phyloP scores from a whole-genome alignment of 1,284 basidiomycete species.

The Irpex sp. region DNA sequence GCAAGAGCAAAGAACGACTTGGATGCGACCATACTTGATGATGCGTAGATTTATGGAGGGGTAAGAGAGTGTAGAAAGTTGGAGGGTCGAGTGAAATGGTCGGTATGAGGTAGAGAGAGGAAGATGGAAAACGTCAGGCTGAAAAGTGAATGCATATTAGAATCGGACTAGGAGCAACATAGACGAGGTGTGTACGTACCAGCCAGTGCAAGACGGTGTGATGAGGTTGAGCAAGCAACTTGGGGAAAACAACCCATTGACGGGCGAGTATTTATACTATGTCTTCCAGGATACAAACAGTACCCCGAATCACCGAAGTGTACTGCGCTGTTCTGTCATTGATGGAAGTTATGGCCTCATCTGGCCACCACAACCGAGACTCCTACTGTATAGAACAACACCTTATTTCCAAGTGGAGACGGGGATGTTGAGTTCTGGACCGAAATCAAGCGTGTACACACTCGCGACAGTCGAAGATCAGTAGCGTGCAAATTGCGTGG shows the following conservation, averaged over 20 bases:
- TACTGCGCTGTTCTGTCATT: neutral
- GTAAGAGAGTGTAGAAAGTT: neutral
- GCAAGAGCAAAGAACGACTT: neutral
- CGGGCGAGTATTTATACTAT: neutral
- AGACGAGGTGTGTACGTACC: neutral
- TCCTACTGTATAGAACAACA: neutral
- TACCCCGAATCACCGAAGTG: neutral
- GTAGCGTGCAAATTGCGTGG: neutral
- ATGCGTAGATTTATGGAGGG: neutral
- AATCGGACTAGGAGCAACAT: neutral
- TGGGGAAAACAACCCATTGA: neutral
- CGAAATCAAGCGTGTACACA: neutral
- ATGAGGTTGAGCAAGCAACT: neutral
- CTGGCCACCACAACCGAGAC: neutral
- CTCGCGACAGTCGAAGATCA: neutral
- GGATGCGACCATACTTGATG: neutral
- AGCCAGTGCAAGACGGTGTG: neutral
- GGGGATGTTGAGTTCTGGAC: neutral
- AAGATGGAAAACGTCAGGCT: neutral
- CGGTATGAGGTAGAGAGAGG: neutral
- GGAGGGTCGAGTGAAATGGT: neutral
- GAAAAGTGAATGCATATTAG: neutral
- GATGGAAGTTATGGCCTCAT: neutral
- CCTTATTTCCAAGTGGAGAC: neutral
- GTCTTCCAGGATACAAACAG: neutral